A percentile compares a stretch with the other conserved stretches of the same genome.
phyloP scores from a whole-genome alignment of 306 rosid species.

The Aeschynomene evenia region DNA sequence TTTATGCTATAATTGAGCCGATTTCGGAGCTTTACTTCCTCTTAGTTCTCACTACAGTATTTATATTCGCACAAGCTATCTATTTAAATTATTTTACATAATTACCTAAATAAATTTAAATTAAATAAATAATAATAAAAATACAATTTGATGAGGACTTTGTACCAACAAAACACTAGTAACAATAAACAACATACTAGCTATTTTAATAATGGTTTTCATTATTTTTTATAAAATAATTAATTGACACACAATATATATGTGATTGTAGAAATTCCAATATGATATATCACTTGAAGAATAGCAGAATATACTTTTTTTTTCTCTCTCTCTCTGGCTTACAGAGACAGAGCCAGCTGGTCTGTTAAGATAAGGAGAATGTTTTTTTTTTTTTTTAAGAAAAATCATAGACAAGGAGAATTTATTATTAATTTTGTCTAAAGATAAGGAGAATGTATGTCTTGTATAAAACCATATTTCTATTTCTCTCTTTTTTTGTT shows the following conservation, averaged over 20 bases:
- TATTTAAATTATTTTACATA: no score
- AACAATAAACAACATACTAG: no score
- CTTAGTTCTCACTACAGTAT: no score
- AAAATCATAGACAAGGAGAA: neutral
- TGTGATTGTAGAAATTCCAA: neutral
- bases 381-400: neutral
- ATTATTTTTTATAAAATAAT: neutral
- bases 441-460: neutral
- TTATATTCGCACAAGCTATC: no score
- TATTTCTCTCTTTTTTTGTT: neutral
- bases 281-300: neutral
- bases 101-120: no score
- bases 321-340: neutral
- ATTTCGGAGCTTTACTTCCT: no score
- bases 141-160: no score
- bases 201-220: no score
- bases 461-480: neutral
- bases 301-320: neutral
- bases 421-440: neutral
- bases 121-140: no score
- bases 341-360: slow-evolving; percentile 13
- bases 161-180: no score
- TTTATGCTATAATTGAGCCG: no score
- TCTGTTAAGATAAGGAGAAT: neutral
- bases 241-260: neutral